These are phyloP conservation scores for Dinochytrium kinnereticum DNA, from an alignment of 371 early-diverging fungal species.

Conservation along the genomic window DNA sequence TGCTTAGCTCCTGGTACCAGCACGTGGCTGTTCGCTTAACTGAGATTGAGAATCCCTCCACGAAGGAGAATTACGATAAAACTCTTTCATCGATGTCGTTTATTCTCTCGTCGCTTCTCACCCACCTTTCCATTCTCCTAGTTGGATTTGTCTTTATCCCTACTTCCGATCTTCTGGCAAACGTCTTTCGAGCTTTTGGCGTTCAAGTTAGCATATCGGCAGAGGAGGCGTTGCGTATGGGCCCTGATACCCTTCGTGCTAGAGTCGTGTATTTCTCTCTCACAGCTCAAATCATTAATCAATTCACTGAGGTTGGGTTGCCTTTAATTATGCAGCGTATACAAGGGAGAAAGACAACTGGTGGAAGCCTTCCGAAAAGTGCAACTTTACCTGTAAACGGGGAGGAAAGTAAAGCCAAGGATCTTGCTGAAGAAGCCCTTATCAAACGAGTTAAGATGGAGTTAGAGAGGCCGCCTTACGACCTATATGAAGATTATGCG, in stretches of 20 bases:
- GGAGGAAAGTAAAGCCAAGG: too few species aligned
- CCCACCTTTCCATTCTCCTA: slow-evolving; percentile 77
- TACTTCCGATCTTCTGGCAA: slow-evolving; percentile 53
- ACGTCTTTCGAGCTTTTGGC: slow-evolving; percentile 1
- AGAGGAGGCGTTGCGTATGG: slow-evolving; percentile 17
- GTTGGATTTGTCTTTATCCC: slow-evolving; percentile 90
- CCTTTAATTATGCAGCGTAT: slow-evolving; percentile 49
- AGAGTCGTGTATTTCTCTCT: slow-evolving; percentile 68
- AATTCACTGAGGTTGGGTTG: slow-evolving; percentile 73
- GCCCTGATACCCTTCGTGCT: slow-evolving; percentile 24
- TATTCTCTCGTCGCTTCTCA: slow-evolving; percentile 79
- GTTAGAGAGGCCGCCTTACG: slow-evolving; percentile 71
- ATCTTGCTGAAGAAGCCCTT: too few species aligned
- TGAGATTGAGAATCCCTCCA: slow-evolving; percentile 83
- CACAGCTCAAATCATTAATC: slow-evolving; percentile 81
- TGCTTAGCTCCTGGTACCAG: slow-evolving; percentile 70
- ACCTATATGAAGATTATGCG: slow-evolving; percentile 85
- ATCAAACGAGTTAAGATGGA: slow-evolving; percentile 30
- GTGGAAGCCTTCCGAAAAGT: background rate
- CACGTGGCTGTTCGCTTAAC: slow-evolving; percentile 67
- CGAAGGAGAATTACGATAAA: slow-evolving; percentile 71
- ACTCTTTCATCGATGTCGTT: slow-evolving; percentile 83
- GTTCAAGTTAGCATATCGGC: slow-evolving; percentile 44
- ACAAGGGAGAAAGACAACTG: background rate
- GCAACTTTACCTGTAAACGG: too few species aligned